A percentile compares a stretch with the other conserved stretches of the same genome.
These are phyloP conservation scores for Ganoderma resinaceum DNA, from an alignment of 1,284 basidiomycete genomes.

Conservation along the genomic window DNA sequence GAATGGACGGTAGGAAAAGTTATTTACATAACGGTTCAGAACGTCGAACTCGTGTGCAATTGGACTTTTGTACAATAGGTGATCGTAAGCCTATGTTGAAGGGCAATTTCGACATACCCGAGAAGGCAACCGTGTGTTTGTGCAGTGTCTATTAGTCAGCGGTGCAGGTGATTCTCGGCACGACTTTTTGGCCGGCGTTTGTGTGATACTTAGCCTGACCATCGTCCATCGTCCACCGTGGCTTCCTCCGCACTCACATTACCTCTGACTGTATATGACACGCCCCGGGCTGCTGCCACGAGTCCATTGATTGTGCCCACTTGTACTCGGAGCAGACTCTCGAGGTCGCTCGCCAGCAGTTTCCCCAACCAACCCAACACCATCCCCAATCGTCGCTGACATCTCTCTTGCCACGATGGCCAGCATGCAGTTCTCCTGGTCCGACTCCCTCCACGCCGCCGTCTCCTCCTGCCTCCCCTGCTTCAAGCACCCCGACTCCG, in stretches of 20 bases:
- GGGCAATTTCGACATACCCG: background rate
- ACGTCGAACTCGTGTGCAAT: too few relatives aligned
- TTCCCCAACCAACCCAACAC: background rate
- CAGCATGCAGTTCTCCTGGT: conserved; percentile 59
- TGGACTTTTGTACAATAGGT: background rate
- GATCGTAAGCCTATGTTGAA: background rate
- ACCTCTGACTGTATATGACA: background rate
- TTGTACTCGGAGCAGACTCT: background rate
- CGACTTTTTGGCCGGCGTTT: background rate
- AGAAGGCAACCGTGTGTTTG: background rate
- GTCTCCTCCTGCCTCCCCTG: conserved; percentile 67
- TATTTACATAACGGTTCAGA: too few relatives aligned
- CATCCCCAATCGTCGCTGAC: background rate
- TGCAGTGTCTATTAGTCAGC: background rate
- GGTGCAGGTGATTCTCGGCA: background rate
- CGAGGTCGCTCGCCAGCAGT: background rate
- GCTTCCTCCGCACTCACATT: background rate
- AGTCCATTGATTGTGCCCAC: background rate
- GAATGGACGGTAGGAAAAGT: too few relatives aligned
- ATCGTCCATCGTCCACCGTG: background rate
- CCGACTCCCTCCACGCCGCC: conserved; percentile 62
- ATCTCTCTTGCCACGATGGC: conserved; percentile 17
- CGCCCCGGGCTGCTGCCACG: background rate
- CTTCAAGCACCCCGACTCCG: conserved; percentile 42
- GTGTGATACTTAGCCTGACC: background rate